Conservation (phyloP, 805 yeast genomes). For the Saturnispora zaruensis region DNA sequence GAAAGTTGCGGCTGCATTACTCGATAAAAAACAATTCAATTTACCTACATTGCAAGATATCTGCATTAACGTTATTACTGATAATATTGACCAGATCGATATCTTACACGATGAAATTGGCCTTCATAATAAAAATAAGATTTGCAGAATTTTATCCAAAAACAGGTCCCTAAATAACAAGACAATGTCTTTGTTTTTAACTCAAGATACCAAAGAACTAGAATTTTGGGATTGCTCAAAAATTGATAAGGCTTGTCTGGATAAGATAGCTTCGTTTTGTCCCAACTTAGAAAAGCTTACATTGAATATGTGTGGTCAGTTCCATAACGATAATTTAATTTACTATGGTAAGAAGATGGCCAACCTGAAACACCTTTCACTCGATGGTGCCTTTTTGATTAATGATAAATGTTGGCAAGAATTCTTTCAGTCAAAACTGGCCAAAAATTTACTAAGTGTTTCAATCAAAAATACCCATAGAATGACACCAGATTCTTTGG, state of each 20-base stretch:
- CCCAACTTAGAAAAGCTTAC: constrained; percentile 61
- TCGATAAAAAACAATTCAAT: constrained; percentile 57
- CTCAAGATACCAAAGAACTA: constrained; percentile 44
- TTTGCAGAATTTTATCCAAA: constrained; percentile 68
- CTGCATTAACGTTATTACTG: constrained; percentile 61
- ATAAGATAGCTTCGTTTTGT: constrained; percentile 67
- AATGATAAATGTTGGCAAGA: constrained; percentile 69
- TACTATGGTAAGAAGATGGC: constrained; percentile 55
- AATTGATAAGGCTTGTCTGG: constrained; percentile 54
- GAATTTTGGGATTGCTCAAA: constrained; percentile 93
- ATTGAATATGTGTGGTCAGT: constrained; percentile 86
- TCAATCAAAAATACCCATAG: constrained; percentile 78
- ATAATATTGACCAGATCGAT: constrained; percentile 65
- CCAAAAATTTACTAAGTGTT: constrained; percentile 46
- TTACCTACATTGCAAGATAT: constrained; percentile 73
- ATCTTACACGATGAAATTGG: constrained; percentile 82
- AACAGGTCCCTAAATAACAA: constrained; percentile 71
- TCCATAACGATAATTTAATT: constrained; percentile 65
- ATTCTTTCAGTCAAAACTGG: constrained; percentile 50
- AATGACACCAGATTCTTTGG: constrained; percentile 58
- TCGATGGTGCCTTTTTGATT: constrained; percentile 88
- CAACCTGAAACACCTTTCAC: constrained; percentile 43
- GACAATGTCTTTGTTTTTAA: constrained; percentile 67
- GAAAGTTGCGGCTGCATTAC: constrained; percentile 73
- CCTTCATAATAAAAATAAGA: constrained; percentile 54